Evolutionary conservation across 805 yeast genomes (phyloP), one percentile per base, ranked within the genome.

Genomic region (Saturnispora besseyi): DNA sequence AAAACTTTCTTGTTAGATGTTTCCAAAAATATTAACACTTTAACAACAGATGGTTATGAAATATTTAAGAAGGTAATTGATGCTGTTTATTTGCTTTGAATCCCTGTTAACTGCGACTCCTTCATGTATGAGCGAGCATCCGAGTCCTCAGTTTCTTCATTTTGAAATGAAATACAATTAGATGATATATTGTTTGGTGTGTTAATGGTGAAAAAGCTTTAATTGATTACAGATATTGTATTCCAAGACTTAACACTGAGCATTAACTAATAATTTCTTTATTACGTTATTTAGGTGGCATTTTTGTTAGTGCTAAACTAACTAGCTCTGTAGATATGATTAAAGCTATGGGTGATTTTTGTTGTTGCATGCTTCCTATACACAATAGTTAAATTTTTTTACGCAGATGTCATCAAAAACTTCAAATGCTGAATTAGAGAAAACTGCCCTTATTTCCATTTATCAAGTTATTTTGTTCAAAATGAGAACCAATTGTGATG

Each of bases 161-260:
- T 54, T 24, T 60, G 62, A 62, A 29, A 30, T n/a, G 49, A 48
- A 29, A 29, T 58, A 30, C 52, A 52, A 40, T 40, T 51, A 12
- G 3, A 42, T 13, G 65, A 62, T 48, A 51, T 59, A 5, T 9
- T 45, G n/a, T 40, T 46, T 12, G 51, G 62, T 1, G 10, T 2
- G 15, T 33, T 18, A 32, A 51, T 7, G 64, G 65, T 1, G 34
- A 49, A 9, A 63, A 61, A 8, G 47, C 57, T 36, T 9, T 57
- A 28, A 54, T 62, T 8, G 52, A 53, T 49, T 60, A 61, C 31
- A 47, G 38, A 3, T 56, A 41, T 26, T 53, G 56, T 36, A 24
- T 37, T 30, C 51, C 52, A n/a, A 48, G 46, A n/a, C 9, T 50
- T n/a, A 34, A 12, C 6, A 55, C 52, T 46, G 31, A 37, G 15